Evolutionary conservation across 345 rosid genomes (phyloP).

Genomic region (Schrenkiella parvula): DNA sequence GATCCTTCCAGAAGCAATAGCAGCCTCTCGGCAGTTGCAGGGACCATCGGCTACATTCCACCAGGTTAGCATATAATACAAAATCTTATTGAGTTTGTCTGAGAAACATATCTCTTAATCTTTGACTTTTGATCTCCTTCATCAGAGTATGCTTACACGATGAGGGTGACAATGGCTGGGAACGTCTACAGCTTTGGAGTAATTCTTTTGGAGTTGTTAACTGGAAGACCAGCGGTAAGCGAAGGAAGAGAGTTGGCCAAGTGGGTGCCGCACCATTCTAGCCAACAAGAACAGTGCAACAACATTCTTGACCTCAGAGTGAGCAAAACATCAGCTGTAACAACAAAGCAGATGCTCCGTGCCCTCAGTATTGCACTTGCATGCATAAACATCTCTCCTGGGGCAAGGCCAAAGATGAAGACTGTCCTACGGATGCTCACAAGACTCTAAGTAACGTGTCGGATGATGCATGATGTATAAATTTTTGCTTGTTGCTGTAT

Average conservation of each 20-base stretch:
- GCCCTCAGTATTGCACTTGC: slow-evolving; percentile 67
- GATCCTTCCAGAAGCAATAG: slow-evolving; percentile 80
- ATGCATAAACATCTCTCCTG: slow-evolving; percentile 62
- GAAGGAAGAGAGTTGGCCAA: slow-evolving; percentile 76
- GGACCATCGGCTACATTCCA: slow-evolving; percentile 81
- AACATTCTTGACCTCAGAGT: slow-evolving; percentile 61
- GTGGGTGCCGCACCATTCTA: slow-evolving; percentile 56
- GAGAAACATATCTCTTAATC: slow-evolving; percentile 9
- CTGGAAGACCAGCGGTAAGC: slow-evolving; percentile 71
- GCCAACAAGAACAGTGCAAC: slow-evolving; percentile 47
- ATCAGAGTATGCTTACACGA: slow-evolving; percentile 90
- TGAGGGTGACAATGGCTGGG: slow-evolving; percentile 84
- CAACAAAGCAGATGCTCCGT: slow-evolving; percentile 71
- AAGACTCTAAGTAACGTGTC: slow-evolving; percentile 36
- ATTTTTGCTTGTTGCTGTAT: slow-evolving; percentile 10
- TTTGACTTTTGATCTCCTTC: background rate
- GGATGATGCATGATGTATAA: slow-evolving; percentile 5
- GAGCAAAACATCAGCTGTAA: slow-evolving; percentile 51
- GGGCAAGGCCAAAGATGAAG: slow-evolving; percentile 82
- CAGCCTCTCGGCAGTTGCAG: slow-evolving; percentile 83
- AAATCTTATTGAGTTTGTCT: background rate
- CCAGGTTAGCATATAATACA: slow-evolving; percentile 50
- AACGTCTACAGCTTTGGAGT: slow-evolving; percentile 84
- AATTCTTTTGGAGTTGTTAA: slow-evolving; percentile 70
- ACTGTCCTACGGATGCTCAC: slow-evolving; percentile 68